Evolutionary conservation across 768 basidiomycete genomes (phyloP), one percentile per base, ranked within the genome.

Genomic region (Termitomyces bulborhizus): DNA sequence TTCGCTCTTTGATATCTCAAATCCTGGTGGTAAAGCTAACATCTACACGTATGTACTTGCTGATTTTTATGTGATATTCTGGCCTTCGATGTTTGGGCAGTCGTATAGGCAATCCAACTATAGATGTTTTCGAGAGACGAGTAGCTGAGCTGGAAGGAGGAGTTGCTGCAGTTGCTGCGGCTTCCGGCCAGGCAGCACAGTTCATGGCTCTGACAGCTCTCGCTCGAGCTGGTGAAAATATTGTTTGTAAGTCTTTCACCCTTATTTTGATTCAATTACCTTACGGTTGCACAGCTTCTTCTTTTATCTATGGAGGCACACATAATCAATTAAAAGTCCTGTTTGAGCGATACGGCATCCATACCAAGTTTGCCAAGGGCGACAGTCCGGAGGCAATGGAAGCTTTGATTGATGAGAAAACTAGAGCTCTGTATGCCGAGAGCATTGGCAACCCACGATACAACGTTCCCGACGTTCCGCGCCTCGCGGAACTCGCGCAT

Each of bases 101-200:
- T 12, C 57, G 57, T 9, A 60, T 60, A 21, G 60, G 57, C 5
- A 60, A 60, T 27, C 60, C 60, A 8, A 60, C 60, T 5, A 41
- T 60, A 24, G 82, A 85, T 43, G 77, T 85, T 1, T 84, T 87
- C 46, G 86, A 86, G 66, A 78, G 78, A 61, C 73, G 86, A 3
- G 79, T 87, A 0, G 79, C 85, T 0, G 81, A 83, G 0, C 74
- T 88, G 13, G 85, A 86, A 59, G 82, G 83, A 1, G 86, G 86
- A 0, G 73, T 67, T 0, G 84, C 83, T 0, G 86, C 85, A 1
- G 71, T 86, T 0, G 81, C 84, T 0, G 67, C 76, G 2, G 65
- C 84, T 0, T 82, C 80, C 43, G 86, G 84, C 1, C 84, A 84
- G 57, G 69, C 82, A 1, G 87, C 85, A 0, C 82, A 84, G 53